These are phyloP conservation scores for Neurospora sp. DNA, from an alignment of 495 filamentous ascomycete species.

Conservation along the genomic window DNA sequence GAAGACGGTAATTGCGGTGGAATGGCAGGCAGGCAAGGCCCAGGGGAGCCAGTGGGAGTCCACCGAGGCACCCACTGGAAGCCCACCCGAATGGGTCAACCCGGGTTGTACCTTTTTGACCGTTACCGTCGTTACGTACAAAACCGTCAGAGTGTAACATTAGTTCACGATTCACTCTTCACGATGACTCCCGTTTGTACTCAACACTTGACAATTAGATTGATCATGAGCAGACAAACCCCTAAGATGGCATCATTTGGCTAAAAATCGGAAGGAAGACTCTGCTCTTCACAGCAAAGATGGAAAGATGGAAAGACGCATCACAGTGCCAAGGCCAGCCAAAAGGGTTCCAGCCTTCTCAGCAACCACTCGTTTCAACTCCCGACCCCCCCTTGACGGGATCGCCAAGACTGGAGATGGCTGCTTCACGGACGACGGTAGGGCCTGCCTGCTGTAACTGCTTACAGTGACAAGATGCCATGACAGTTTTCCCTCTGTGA, in stretches of 20 bases:
- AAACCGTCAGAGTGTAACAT: neutral
- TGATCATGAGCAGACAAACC: neutral
- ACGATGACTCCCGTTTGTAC: neutral
- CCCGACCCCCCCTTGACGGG: neutral
- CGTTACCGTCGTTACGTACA: neutral
- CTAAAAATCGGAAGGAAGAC: neutral
- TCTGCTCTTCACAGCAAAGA: neutral
- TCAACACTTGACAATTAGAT: neutral
- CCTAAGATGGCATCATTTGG: neutral
- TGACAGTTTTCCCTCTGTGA: neutral
- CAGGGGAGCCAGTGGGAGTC: neutral
- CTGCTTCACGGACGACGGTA: neutral
- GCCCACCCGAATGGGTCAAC: neutral
- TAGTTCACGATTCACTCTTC: neutral
- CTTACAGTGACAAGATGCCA: neutral
- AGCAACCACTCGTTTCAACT: neutral
- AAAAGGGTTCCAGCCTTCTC: neutral
- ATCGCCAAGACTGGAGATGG: neutral
- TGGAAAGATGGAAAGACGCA: neutral
- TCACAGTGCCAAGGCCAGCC: neutral
- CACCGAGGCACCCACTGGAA: neutral
- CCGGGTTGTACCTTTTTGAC: neutral
- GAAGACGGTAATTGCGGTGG: slow-evolving; percentile 2
- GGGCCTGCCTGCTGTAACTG: neutral
- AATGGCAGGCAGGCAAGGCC: neutral